Conservation (phyloP, 306 rosid genomes). For the Vicia faba region DNA sequence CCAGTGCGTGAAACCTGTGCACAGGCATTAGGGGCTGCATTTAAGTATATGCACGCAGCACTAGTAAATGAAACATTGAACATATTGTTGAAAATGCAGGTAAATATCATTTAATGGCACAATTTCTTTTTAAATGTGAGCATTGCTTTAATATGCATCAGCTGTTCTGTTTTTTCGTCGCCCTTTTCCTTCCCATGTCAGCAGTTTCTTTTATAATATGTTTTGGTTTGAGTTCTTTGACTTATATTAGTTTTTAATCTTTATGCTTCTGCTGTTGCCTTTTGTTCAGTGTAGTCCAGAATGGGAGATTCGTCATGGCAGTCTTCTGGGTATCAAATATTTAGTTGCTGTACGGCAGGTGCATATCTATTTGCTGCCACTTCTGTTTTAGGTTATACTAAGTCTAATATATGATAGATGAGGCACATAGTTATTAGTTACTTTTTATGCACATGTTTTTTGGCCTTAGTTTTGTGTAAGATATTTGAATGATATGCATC, state of each 20-base stretch:
- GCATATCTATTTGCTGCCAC: constrained; percentile 32
- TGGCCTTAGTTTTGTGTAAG: constrained; percentile 25
- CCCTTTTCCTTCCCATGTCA: constrained; percentile 19
- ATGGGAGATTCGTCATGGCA: constrained; percentile 99
- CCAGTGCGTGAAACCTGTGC: constrained; percentile 99
- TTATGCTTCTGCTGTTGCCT: constrained; percentile 51
- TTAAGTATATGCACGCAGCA: constrained; percentile 90
- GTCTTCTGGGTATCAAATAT: constrained; percentile 93
- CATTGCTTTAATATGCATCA: constrained; percentile 24
- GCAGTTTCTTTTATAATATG: constrained; percentile 7
- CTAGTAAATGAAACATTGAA: constrained; percentile 79
- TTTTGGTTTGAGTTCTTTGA: constrained; percentile 15
- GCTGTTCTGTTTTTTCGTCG: constrained; percentile 16
- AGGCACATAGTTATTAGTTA: constrained; percentile 11
- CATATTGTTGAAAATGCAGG: constrained; percentile 97
- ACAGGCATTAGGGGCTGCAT: constrained; percentile 91
- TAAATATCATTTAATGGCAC: constrained; percentile 50
- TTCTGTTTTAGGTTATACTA: constrained; percentile 14
- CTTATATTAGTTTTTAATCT: constrained; percentile 43
- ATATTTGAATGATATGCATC: constrained; percentile 26
- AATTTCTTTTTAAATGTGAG: constrained; percentile 24
- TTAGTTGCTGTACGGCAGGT: constrained; percentile 96
- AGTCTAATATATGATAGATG: constrained; percentile 12
- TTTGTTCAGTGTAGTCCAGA: constrained; percentile 96
- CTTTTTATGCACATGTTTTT: neutral